Conservation (phyloP, 108 stramenopile species). For the Fragilaria radians region DNA sequence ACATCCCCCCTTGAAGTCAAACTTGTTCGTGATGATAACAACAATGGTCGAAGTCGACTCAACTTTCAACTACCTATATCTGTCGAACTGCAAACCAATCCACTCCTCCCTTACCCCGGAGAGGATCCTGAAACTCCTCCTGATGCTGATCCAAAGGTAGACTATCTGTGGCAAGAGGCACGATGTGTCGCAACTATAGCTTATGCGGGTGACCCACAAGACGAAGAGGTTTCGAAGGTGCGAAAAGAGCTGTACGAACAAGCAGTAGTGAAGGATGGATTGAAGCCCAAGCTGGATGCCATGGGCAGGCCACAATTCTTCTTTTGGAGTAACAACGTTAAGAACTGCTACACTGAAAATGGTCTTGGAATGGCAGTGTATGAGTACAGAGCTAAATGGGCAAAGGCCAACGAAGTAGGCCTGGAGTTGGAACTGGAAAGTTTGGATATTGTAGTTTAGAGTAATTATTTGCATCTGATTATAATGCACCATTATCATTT, state of each 20-base stretch:
- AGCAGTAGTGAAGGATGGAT: conserved; percentile 61
- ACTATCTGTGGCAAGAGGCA: conserved; percentile 26
- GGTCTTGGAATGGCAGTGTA: conserved; percentile 84
- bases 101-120: conserved; percentile 36
- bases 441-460: not conserved
- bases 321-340: conserved; percentile 71
- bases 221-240: conserved; percentile 52
- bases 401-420: conserved; percentile 67
- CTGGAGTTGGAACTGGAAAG: conserved; percentile 52
- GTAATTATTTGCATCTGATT: no score
- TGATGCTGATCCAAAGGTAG: conserved; percentile 8
- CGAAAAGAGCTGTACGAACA: conserved; percentile 66
- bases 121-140: conserved; percentile 26
- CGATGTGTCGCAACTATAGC: conserved; percentile 66
- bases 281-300: conserved; percentile 53
- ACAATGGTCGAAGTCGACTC: conserved; percentile 27
- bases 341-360: conserved; percentile 64
- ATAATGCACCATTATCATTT: no score
- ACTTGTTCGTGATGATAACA: conserved; percentile 21
- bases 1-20: conserved; percentile 61
- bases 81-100: conserved; percentile 43
- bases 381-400: conserved; percentile 64
- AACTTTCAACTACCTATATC: conserved; percentile 57
- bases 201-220: conserved; percentile 71
- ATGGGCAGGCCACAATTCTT: conserved; percentile 69